A percentile compares a stretch with the other conserved stretches of the same genome.
phyloP scores from a whole-genome alignment of 2,329 filamentous ascomycete species.

The Colletotrichum liaoningense region DNA sequence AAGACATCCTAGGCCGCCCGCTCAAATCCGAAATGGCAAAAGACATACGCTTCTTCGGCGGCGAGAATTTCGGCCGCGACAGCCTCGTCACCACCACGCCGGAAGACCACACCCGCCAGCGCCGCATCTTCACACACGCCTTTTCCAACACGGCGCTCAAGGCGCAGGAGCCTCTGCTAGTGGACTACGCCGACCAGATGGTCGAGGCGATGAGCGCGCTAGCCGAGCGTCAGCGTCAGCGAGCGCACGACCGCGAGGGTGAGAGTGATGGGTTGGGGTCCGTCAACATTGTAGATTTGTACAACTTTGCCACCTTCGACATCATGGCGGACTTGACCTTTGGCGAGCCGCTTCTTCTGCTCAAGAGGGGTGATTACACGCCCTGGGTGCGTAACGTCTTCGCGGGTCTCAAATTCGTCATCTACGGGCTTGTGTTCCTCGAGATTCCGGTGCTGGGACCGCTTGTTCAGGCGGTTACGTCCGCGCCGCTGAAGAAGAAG shows the following conservation, averaged over 20 bases:
- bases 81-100: conserved; percentile 37
- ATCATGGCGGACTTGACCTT: conserved; percentile 45
- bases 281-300: conserved; percentile 35
- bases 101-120: conserved; percentile 29
- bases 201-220: conserved; percentile 45
- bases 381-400: conserved; percentile 43
- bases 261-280: background rate
- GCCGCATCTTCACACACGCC: conserved; percentile 37
- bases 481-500: conserved; percentile 19
- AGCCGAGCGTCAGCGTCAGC: background rate
- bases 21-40: conserved; percentile 30
- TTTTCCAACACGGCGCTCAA: conserved; percentile 41
- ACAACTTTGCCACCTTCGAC: conserved; percentile 44
- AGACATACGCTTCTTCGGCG: conserved; percentile 32
- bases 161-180: conserved; percentile 43
- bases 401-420: conserved; percentile 15
- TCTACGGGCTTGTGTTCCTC: conserved; percentile 26
- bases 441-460: conserved; percentile 28
- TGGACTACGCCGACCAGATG: conserved; percentile 52
- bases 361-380: conserved; percentile 40
- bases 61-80: conserved; percentile 29
- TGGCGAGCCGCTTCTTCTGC: conserved; percentile 43
- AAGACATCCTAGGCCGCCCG: conserved; percentile 29
- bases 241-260: too few species aligned
- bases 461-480: conserved; percentile 13